A percentile compares a stretch with the other conserved stretches of the same genome.
Evolutionary conservation across 2,329 filamentous ascomycete species (phyloP).

Genomic region (Chaetoscypha palmicola): DNA sequence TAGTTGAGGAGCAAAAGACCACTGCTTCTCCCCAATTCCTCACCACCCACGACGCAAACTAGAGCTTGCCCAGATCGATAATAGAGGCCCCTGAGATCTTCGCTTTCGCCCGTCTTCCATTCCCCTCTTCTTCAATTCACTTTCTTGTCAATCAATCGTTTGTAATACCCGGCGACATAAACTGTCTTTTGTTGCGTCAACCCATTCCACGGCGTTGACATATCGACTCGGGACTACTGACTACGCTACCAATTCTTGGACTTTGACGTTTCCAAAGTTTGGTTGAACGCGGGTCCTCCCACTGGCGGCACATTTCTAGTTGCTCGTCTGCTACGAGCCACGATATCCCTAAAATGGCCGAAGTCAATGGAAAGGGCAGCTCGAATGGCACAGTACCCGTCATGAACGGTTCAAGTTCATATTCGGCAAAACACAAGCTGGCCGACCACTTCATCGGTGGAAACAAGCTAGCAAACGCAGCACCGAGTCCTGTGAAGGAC

Average conservation of each 20-base stretch:
- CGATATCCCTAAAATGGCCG: slow-evolving; percentile 39
- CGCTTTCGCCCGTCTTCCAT: background rate
- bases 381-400: slow-evolving; percentile 40
- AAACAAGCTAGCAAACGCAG: slow-evolving; percentile 75
- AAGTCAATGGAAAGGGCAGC: slow-evolving; percentile 34
- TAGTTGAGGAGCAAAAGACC: slow-evolving; percentile 2
- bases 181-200: background rate
- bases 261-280: slow-evolving; percentile 1
- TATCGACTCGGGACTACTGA: background rate
- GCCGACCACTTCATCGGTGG: slow-evolving; percentile 95
- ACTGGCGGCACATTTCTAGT: slow-evolving; percentile 21
- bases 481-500: slow-evolving; percentile 86
- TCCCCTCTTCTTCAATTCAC: background rate
- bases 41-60: background rate
- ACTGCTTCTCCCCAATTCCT: background rate
- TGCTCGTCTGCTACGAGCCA: slow-evolving; percentile 27
- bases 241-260: background rate
- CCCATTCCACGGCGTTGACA: no score
- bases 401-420: slow-evolving; percentile 55
- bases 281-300: slow-evolving; percentile 8
- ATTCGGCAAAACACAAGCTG: slow-evolving; percentile 74
- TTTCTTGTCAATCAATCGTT: background rate
- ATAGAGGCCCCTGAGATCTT: background rate
- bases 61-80: background rate
- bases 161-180: slow-evolving; percentile 1